phyloP scores from a whole-genome alignment of 2,329 filamentous ascomycete species.

The Colletotrichum salicis region DNA sequence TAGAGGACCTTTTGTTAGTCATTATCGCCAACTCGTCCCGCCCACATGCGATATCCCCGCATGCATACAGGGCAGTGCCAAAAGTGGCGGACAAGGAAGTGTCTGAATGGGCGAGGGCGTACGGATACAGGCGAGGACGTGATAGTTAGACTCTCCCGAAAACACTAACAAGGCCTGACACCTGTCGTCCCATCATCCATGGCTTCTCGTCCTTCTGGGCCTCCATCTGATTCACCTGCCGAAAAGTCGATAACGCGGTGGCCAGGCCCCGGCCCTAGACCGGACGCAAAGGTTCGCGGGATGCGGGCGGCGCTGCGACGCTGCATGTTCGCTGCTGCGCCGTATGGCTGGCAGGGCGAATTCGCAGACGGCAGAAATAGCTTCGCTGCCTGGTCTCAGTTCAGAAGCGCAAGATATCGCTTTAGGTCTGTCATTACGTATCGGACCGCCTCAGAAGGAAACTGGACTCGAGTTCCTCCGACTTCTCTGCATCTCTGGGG shows the following conservation, averaged over 20 bases:
- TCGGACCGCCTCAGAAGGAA: background rate
- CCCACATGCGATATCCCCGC: background rate
- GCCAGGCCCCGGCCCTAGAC: background rate
- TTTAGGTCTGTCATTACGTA: background rate
- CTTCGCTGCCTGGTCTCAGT: no score
- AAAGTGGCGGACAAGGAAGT: background rate
- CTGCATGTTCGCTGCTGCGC: background rate
- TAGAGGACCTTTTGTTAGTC: constrained; percentile 32
- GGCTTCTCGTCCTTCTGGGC: background rate
- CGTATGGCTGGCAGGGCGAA: background rate
- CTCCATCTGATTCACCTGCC: constrained; percentile 21
- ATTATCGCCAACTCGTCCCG: constrained; percentile 10
- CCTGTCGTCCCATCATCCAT: constrained; percentile 10
- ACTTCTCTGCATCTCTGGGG: background rate
- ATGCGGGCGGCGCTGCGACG: background rate
- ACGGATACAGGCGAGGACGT: background rate
- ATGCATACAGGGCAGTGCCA: background rate
- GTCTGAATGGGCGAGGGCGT: background rate
- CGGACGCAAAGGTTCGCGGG: background rate
- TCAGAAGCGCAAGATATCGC: background rate
- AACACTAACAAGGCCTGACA: background rate
- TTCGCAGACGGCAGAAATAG: background rate
- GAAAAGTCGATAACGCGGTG: constrained; percentile 30
- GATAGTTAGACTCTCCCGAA: background rate
- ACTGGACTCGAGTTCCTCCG: background rate